A percentile compares a stretch with the other conserved stretches of the same genome.
phyloP scores from a whole-genome alignment of 1,284 basidiomycete genomes.

The Ganoderma multipileum region DNA sequence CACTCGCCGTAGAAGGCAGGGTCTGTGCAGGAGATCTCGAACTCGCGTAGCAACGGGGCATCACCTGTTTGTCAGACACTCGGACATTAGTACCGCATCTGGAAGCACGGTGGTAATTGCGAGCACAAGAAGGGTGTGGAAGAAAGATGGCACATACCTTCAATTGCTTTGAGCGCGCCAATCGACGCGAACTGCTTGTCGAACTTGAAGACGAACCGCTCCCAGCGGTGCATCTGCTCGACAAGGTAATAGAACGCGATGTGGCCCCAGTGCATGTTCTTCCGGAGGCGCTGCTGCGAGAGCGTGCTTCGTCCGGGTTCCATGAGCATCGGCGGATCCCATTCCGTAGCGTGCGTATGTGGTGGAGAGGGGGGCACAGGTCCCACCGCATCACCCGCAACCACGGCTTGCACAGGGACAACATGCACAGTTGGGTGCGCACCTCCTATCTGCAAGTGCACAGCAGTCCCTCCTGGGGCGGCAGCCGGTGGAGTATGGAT shows the following conservation, averaged over 20 bases:
- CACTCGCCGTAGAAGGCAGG: slow-evolving; percentile 66
- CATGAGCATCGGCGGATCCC: slow-evolving; percentile 29
- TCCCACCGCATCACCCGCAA: slow-evolving; percentile 21
- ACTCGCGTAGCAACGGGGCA: slow-evolving; percentile 74
- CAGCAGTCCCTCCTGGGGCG: slow-evolving; percentile 21
- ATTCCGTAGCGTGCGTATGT: slow-evolving; percentile 22
- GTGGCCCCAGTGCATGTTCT: slow-evolving; percentile 75
- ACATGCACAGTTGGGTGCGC: slow-evolving; percentile 29
- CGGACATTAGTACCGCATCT: slow-evolving; percentile 1
- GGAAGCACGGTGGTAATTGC: slow-evolving; percentile 1
- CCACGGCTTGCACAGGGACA: slow-evolving; percentile 27
- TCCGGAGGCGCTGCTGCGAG: slow-evolving; percentile 37
- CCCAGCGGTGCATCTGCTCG: slow-evolving; percentile 80
- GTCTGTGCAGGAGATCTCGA: slow-evolving; percentile 77
- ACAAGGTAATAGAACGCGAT: slow-evolving; percentile 78
- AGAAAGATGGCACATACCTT: slow-evolving; percentile 52
- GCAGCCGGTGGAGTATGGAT: slow-evolving; percentile 21
- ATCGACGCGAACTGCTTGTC: slow-evolving; percentile 77
- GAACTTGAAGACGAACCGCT: slow-evolving; percentile 78
- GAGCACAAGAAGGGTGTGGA: neutral
- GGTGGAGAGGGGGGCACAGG: slow-evolving; percentile 21
- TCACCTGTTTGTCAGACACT: slow-evolving; percentile 51
- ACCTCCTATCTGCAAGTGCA: slow-evolving; percentile 31
- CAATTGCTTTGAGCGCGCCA: slow-evolving; percentile 70
- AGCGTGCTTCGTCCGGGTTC: slow-evolving; percentile 19